Conservation (phyloP, 2,329 filamentous ascomycete species). For the Tothia fuscella region DNA sequence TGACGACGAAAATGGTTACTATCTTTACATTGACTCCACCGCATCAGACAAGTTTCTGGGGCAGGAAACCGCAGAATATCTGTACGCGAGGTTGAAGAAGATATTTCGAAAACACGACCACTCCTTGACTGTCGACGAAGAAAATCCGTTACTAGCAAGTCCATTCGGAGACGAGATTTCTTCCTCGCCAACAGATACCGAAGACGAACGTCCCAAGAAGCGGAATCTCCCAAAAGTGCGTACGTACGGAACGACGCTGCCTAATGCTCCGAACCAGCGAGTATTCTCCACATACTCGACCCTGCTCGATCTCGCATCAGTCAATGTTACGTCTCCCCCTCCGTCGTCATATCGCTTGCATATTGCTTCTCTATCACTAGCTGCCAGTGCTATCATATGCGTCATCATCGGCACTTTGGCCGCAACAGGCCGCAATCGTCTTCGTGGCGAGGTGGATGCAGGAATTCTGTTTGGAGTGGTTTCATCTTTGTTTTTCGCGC, state of each 20-base stretch:
- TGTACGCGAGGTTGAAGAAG: not conserved
- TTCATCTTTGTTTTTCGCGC: constrained; percentile 51
- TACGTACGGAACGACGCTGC: not conserved
- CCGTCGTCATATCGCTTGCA: constrained; percentile 32
- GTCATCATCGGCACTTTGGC: constrained; percentile 54
- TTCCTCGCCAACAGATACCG: constrained; percentile 3
- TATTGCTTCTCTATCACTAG: constrained; percentile 30
- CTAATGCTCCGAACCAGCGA: not conserved
- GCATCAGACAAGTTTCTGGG: constrained; percentile 21
- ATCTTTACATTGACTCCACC: constrained; percentile 64
- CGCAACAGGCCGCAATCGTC: constrained; percentile 53
- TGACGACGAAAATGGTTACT: constrained; percentile 47
- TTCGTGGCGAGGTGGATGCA: constrained; percentile 59
- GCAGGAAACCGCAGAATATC: constrained; percentile 1
- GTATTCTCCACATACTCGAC: not conserved
- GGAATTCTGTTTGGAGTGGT: constrained; percentile 60
- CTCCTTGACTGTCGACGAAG: constrained; percentile 2
- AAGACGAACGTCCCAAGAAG: not conserved
- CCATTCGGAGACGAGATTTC: not conserved
- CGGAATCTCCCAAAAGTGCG: not conserved
- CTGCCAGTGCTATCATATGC: constrained; percentile 50
- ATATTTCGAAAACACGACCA: too few relatives aligned
- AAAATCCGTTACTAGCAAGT: not conserved
- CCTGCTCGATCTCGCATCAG: not conserved
- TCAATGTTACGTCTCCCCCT: constrained; percentile 10